A percentile compares a stretch with the other conserved stretches of the same genome.
phyloP scores from a whole-genome alignment of 495 filamentous ascomycete genomes.

The Diplogelasinospora grovesii region DNA sequence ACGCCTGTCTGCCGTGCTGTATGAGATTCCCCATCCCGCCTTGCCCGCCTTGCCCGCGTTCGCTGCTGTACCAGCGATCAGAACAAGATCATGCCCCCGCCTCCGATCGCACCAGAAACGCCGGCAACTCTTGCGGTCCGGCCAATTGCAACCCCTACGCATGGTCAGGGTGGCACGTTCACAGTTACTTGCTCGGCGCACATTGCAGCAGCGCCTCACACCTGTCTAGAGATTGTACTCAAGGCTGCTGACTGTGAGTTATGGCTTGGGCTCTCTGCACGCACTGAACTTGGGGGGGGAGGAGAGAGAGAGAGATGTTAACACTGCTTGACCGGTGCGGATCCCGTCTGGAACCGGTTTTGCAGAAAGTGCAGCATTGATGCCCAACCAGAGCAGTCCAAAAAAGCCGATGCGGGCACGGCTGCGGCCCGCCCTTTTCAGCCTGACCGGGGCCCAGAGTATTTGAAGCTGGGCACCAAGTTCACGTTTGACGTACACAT shows the following conservation, averaged over 20 bases:
- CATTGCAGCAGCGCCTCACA: conserved; percentile 22
- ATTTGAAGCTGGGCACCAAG: conserved; percentile 19
- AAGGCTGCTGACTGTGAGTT: conserved; percentile 18
- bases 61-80: no score
- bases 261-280: not conserved
- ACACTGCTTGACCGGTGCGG: no score
- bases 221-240: conserved; percentile 21
- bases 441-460: conserved; percentile 1
- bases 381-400: conserved; percentile 12
- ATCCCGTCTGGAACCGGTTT: conserved; percentile 33
- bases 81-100: not conserved
- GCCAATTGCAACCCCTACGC: conserved; percentile 22
- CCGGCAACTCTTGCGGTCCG: not conserved
- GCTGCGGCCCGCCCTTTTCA: not conserved
- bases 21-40: no score
- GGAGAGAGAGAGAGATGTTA: no score
- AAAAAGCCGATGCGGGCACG: no score
- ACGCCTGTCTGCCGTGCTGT: no score
- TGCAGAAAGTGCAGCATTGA: conserved; percentile 20
- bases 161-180: conserved; percentile 26
- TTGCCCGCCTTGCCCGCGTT: no score
- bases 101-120: conserved; percentile 4
- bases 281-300: no score
- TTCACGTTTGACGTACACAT: conserved; percentile 31
- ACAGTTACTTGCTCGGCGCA: conserved; percentile 21